Base-by-base conservation (phyloP, 495 filamentous ascomycete species). In the Xylaria bambusicola region DNA sequence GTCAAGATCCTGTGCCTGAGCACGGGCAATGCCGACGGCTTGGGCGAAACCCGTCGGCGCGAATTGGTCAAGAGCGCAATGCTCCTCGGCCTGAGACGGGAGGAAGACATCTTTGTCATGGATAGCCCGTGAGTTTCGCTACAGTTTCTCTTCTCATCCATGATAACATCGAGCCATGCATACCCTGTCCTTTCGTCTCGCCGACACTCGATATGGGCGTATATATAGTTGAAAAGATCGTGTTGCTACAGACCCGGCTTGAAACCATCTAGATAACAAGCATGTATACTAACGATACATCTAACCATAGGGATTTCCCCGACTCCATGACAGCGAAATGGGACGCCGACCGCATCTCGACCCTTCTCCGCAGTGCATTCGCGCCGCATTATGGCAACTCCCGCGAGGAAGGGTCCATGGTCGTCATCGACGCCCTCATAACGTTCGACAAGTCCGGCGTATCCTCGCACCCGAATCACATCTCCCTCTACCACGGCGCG, bases 1-100 rank as follows among this genome's bases (percentile, higher is more conserved):
- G 79, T 98, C 62, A 92, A 93, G 73, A 94, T 98, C 62, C 80
- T 98, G 31, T 98, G 94, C 74, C 76, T 98, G 52, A 93, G 90
- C 71, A 92, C 83, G 85, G 91, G 92, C 47, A 80, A 97, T 68
- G 92, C 94, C 20, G 91, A 94, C 64, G 91, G 91, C 17, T 82
- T 97, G 27, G 94, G 94, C 56, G 81, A 88, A 56, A 87, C 84
- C 45, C 83, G 94, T 59, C 90, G 89, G 69, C 82, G 84, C 63
- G 94, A 98, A 75, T 85, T 98, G 17, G 79, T 86, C 26, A 85
- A 90, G 69, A 91, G 87, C 63, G 92, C 87, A 8, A 67, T 86
- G 52, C 73, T 82, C 18, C 82, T 98, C 17, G 94, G 94, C 7
- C 70, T 98, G 20, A 81, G 87, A 48, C 71, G 75, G 24, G 77